phyloP scores from a whole-genome alignment of 805 yeast species.

The Tetrapisispora nanseiensis region DNA sequence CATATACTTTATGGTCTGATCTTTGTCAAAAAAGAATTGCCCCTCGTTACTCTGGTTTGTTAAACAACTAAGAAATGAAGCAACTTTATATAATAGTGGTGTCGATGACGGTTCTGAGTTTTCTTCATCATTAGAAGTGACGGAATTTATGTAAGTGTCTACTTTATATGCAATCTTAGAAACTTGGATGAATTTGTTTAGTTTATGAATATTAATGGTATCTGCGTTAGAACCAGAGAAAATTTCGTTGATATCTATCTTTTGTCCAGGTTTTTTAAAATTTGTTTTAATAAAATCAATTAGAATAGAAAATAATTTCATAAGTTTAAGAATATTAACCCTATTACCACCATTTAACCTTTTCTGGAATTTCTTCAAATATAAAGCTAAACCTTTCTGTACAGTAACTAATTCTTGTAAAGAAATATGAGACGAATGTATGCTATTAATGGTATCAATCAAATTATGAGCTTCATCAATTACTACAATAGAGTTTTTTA shows the following conservation, averaged over 20 bases:
- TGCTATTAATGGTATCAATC: slow-evolving; percentile 60
- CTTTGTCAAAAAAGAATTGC: slow-evolving; percentile 48
- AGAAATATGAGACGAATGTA: slow-evolving; percentile 56
- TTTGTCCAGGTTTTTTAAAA: slow-evolving; percentile 42
- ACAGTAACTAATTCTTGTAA: slow-evolving; percentile 38
- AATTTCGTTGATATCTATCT: slow-evolving; percentile 42
- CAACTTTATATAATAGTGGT: slow-evolving; percentile 57
- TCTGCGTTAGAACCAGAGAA: slow-evolving; percentile 57
- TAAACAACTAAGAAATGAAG: slow-evolving; percentile 53
- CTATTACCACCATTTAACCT: slow-evolving; percentile 64
- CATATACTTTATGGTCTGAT: slow-evolving; percentile 48
- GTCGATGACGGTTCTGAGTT: slow-evolving; percentile 4
- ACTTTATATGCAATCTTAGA: slow-evolving; percentile 79
- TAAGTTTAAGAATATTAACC: slow-evolving; percentile 54
- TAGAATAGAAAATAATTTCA: slow-evolving; percentile 45
- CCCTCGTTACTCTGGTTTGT: slow-evolving; percentile 77
- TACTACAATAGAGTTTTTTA: slow-evolving; percentile 58
- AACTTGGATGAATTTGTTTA: slow-evolving; percentile 51
- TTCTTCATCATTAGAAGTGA: slow-evolving; percentile 3
- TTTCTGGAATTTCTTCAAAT: slow-evolving; percentile 50
- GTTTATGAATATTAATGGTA: slow-evolving; percentile 54
- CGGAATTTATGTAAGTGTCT: slow-evolving; percentile 49
- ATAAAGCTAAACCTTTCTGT: slow-evolving; percentile 40
- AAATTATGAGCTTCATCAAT: slow-evolving; percentile 92
- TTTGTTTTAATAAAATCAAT: slow-evolving; percentile 36